A percentile compares a stretch with the other conserved stretches of the same genome.
phyloP scores from a whole-genome alignment of 2,329 filamentous ascomycete genomes.

The Diaporthe amygdali region DNA sequence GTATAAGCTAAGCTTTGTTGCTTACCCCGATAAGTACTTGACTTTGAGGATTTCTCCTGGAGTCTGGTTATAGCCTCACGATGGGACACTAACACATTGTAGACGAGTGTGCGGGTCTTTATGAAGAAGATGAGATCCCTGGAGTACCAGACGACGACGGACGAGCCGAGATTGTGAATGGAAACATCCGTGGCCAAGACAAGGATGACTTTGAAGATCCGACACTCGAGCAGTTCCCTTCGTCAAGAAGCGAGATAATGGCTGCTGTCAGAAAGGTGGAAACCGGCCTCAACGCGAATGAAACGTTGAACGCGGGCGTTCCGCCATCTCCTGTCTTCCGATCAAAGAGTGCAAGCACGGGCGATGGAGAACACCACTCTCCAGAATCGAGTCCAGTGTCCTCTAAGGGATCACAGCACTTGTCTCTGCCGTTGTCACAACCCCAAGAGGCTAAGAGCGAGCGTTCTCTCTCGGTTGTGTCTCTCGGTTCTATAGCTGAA shows the following conservation, averaged over 20 bases:
- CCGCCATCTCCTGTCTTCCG: constrained; percentile 42
- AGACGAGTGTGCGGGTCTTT: constrained; percentile 50
- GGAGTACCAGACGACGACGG: constrained; percentile 36
- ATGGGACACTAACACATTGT: constrained; percentile 26
- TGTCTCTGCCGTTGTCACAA: neutral
- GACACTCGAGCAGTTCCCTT: constrained; percentile 54
- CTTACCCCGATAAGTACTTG: neutral
- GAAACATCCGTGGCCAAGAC: constrained; percentile 28
- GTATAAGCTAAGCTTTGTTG: neutral
- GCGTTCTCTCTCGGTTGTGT: constrained; percentile 40
- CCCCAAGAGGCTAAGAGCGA: constrained; percentile 29
- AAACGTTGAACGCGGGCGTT: constrained; percentile 40
- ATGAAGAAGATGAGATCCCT: constrained; percentile 38
- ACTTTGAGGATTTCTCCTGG: too few relatives aligned
- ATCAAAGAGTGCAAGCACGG: constrained; percentile 37
- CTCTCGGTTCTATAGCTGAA: constrained; percentile 53
- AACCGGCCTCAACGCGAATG: constrained; percentile 48
- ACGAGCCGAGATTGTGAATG: neutral
- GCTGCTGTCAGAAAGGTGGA: constrained; percentile 51
- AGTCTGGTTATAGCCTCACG: neutral
- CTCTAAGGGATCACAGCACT: constrained; percentile 25
- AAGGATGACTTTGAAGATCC: constrained; percentile 50
- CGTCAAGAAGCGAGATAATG: constrained; percentile 48
- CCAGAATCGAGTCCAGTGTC: constrained; percentile 41
- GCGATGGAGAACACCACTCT: constrained; percentile 44